phyloP scores from a whole-genome alignment of 768 basidiomycete species.

The Tephrocybe rancida region DNA sequence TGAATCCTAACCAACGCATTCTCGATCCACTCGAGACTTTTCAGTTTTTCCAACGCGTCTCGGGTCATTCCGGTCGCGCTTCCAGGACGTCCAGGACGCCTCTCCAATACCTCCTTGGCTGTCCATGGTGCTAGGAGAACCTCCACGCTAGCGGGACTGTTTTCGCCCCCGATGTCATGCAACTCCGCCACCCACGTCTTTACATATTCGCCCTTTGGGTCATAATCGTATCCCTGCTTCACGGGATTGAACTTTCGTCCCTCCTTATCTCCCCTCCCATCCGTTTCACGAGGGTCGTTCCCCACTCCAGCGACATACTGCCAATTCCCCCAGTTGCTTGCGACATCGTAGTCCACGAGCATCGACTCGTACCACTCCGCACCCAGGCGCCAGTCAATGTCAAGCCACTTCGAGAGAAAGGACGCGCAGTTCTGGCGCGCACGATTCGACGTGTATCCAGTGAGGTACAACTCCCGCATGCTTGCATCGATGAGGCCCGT shows the following conservation, averaged over 20 bases:
- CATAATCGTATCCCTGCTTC: neutral
- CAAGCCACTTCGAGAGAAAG: constrained; percentile 4
- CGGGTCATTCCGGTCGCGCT: no score
- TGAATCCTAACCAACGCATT: no score
- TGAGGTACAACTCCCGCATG: neutral
- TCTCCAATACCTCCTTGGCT: neutral
- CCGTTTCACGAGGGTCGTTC: constrained; percentile 3
- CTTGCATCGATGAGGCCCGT: neutral
- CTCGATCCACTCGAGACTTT: no score
- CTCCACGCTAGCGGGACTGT: neutral
- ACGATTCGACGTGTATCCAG: constrained; percentile 3
- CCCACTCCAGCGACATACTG: constrained; percentile 7
- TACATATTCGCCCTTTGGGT: neutral
- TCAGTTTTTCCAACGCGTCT: no score
- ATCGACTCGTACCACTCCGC: constrained; percentile 9
- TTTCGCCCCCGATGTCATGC: neutral
- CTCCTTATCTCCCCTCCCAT: neutral
- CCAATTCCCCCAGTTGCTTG: constrained; percentile 5
- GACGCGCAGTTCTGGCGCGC: constrained; percentile 7
- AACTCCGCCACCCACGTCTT: neutral
- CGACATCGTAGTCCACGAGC: constrained; percentile 7
- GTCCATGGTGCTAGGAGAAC: neutral
- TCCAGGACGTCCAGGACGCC: neutral
- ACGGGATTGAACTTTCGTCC: neutral
- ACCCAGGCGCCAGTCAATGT: constrained; percentile 1